Evolutionary conservation across 202 grass and related monocot genomes (phyloP).

Genomic region (Elaeis oleifera): DNA sequence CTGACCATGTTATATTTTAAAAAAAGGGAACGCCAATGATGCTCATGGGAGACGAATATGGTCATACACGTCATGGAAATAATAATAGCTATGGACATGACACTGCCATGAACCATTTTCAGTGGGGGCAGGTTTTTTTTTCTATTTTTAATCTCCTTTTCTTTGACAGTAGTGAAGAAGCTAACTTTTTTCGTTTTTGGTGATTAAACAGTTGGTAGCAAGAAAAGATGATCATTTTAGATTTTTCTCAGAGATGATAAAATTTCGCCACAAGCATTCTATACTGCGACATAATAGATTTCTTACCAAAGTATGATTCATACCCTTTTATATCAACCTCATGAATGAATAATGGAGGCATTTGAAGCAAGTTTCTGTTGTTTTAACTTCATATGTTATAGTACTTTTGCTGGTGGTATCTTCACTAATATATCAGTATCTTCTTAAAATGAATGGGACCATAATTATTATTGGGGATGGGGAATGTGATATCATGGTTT

Average conservation of each 20-base stretch:
- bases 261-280: constrained; percentile 65
- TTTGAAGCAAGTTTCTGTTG: too few relatives aligned
- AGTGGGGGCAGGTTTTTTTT: constrained; percentile 64
- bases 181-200: constrained; percentile 20
- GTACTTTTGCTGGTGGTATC: too few relatives aligned
- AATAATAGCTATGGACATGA: constrained; percentile 99
- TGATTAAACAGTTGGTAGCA: constrained; percentile 51
- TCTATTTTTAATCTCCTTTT: constrained; percentile 28
- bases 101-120: constrained; percentile 88
- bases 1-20: too few relatives aligned
- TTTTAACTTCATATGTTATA: too few relatives aligned
- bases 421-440: too few relatives aligned
- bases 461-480: too few relatives aligned
- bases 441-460: too few relatives aligned
- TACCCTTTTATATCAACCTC: background rate
- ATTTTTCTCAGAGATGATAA: constrained; percentile 93
- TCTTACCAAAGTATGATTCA: constrained; percentile 64
- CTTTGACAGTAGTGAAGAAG: background rate
- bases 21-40: constrained; percentile 88
- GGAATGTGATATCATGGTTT: too few relatives aligned
- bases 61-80: constrained; percentile 89
- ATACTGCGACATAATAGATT: constrained; percentile 59
- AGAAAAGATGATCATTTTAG: constrained; percentile 75
- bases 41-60: constrained; percentile 99
- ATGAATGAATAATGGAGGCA: too few relatives aligned